phyloP scores from a whole-genome alignment of 2,329 filamentous ascomycete species.

The Verticillium tricorpus region DNA sequence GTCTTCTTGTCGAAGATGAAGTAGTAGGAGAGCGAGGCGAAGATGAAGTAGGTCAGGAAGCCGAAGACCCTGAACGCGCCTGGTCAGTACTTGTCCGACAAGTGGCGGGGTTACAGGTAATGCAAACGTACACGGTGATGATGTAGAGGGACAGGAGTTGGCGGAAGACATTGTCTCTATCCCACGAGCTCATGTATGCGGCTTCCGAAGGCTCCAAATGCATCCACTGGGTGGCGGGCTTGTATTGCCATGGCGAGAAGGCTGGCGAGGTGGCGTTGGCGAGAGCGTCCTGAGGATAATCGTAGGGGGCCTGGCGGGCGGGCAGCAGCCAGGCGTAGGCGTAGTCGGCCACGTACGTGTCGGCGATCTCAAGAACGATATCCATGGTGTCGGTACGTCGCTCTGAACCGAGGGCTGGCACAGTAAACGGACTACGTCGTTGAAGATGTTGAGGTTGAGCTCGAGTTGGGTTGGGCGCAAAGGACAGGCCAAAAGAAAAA shows the following conservation, averaged over 20 bases:
- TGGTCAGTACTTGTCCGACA: not conserved
- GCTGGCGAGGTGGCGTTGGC: slow-evolving; percentile 51
- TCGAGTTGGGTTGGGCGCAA: no score
- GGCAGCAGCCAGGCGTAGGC: slow-evolving; percentile 72
- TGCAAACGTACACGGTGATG: slow-evolving; percentile 70
- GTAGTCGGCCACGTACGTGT: slow-evolving; percentile 77
- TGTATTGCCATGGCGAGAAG: slow-evolving; percentile 62
- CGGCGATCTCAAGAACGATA: slow-evolving; percentile 79
- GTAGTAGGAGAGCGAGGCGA: slow-evolving; percentile 76
- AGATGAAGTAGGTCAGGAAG: slow-evolving; percentile 76
- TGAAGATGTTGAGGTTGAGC: no score
- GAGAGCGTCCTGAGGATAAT: slow-evolving; percentile 41
- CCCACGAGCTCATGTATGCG: slow-evolving; percentile 74
- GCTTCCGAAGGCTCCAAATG: slow-evolving; percentile 65
- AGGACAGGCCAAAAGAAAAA: no score
- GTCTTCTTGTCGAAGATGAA: slow-evolving; percentile 91
- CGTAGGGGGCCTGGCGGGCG: slow-evolving; percentile 46
- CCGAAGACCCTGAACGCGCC: slow-evolving; percentile 69
- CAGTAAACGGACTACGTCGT: no score
- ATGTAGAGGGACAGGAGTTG: slow-evolving; percentile 74
- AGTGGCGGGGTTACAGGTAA: not conserved
- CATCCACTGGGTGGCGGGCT: slow-evolving; percentile 68
- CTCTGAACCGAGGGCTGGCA: not conserved
- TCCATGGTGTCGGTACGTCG: slow-evolving; percentile 61
- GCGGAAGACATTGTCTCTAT: slow-evolving; percentile 71